A percentile compares a stretch with the other conserved stretches of the same genome.
These are phyloP conservation scores for Cubamyces sp. DNA, from an alignment of 768 basidiomycete species.

Conservation along the genomic window DNA sequence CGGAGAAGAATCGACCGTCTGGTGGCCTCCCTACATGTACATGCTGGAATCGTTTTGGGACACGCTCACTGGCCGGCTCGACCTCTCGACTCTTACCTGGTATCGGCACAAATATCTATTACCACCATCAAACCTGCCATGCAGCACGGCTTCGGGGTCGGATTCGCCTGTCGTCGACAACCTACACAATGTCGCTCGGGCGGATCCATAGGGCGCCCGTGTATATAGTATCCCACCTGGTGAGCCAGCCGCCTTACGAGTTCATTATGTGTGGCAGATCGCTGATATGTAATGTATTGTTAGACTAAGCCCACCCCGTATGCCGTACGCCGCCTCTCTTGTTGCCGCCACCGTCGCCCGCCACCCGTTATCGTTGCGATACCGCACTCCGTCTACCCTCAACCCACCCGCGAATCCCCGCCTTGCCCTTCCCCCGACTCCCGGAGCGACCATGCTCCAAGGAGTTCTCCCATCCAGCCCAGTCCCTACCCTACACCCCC, in stretches of 20 bases:
- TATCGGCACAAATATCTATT: no score
- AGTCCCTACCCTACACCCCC: no score
- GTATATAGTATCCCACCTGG: slow-evolving; percentile 16
- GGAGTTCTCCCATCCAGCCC: no score
- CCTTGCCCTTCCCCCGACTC: not conserved
- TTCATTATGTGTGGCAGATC: not conserved
- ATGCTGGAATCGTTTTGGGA: slow-evolving; percentile 19
- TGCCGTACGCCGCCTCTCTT: not conserved
- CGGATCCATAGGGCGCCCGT: slow-evolving; percentile 22
- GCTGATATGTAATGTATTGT: not conserved
- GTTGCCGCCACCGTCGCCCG: not conserved
- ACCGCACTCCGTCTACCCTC: no score
- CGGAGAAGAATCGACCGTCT: slow-evolving; percentile 2
- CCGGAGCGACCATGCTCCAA: not conserved
- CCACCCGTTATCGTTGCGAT: not conserved
- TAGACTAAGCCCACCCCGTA: not conserved
- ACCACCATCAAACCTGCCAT: no score
- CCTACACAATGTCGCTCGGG: not conserved
- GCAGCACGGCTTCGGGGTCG: slow-evolving; percentile 1
- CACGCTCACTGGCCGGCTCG: not conserved
- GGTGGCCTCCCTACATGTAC: slow-evolving; percentile 10
- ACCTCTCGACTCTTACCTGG: not conserved
- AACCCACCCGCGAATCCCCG: slow-evolving; percentile 1
- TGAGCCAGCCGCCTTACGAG: slow-evolving; percentile 4
- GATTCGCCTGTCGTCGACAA: not conserved